A percentile compares a stretch with the other conserved stretches of the same genome.
phyloP scores from a whole-genome alignment of 805 yeast genomes.

The Myxozyma udenii region DNA sequence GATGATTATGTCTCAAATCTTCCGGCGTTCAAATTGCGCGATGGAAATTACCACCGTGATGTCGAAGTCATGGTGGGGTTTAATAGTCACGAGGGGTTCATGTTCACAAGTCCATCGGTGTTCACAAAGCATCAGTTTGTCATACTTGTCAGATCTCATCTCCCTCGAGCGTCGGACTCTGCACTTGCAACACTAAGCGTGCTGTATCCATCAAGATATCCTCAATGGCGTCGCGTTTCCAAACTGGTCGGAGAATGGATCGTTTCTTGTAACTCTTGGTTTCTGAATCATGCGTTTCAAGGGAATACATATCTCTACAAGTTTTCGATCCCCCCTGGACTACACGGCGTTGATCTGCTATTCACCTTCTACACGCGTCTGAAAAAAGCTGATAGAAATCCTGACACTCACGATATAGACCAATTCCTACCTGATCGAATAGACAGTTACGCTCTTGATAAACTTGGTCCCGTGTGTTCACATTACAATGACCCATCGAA shows the following conservation, averaged over 20 bases:
- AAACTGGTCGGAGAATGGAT: conserved; percentile 24
- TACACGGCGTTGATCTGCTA: conserved; percentile 19
- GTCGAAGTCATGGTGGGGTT: conserved; percentile 17
- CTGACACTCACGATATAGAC: background rate
- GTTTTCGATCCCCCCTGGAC: conserved; percentile 22
- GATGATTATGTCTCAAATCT: conserved; percentile 16
- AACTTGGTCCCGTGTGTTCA: background rate
- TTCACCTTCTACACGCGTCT: conserved; percentile 27
- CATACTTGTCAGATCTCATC: conserved; percentile 5
- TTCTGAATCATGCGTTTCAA: conserved; percentile 8
- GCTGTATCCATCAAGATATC: conserved; percentile 8
- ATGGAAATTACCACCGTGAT: conserved; percentile 7
- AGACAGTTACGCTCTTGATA: background rate
- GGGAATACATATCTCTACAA: conserved; percentile 13
- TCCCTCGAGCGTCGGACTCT: conserved; percentile 17
- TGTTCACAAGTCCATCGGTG: conserved; percentile 21
- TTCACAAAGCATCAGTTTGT: conserved; percentile 8
- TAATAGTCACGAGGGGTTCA: conserved; percentile 22
- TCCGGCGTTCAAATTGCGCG: conserved; percentile 18
- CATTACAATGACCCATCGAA: background rate
- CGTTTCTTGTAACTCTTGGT: conserved; percentile 14
- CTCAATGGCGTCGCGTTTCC: conserved; percentile 10
- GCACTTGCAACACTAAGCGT: conserved; percentile 3
- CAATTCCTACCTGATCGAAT: background rate
- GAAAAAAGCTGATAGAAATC: conserved; percentile 11